phyloP scores from a whole-genome alignment of 306 rosid species.

The Pyrus communis region DNA sequence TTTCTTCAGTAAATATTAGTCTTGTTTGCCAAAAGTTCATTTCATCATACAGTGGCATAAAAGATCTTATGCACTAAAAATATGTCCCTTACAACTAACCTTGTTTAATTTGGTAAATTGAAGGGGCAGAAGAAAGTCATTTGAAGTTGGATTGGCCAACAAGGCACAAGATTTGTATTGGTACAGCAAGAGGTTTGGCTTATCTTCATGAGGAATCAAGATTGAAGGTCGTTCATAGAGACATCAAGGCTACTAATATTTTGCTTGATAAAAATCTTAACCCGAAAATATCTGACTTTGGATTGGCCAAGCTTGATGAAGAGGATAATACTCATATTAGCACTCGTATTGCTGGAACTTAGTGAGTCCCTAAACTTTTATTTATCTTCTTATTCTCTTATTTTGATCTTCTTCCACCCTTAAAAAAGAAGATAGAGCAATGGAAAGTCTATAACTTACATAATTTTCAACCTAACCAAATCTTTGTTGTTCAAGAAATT shows the following conservation, averaged over 20 bases:
- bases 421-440: too few species aligned
- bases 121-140: slow-evolving; percentile 8
- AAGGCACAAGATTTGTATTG: slow-evolving; percentile 25
- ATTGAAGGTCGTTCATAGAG: slow-evolving; percentile 38
- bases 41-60: background rate
- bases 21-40: background rate
- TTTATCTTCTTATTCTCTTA: background rate
- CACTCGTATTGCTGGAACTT: slow-evolving; percentile 34
- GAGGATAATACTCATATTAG: slow-evolving; percentile 36
- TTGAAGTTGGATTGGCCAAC: slow-evolving; percentile 26
- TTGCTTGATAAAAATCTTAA: slow-evolving; percentile 30
- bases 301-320: slow-evolving; percentile 38
- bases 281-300: slow-evolving; percentile 33
- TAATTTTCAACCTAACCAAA: too few species aligned
- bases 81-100: background rate
- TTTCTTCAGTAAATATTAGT: slow-evolving; percentile 25
- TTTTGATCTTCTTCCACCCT: background rate
- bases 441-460: too few species aligned
- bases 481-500: too few species aligned
- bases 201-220: slow-evolving; percentile 34
- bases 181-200: slow-evolving; percentile 29
- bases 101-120: background rate
- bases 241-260: slow-evolving; percentile 41
- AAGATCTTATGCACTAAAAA: background rate
- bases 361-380: background rate